Percentiles rank a stretch among this genome's conserved stretches.
phyloP scores from a whole-genome alignment of 1,284 basidiomycete genomes.

The Leccinum huronense region DNA sequence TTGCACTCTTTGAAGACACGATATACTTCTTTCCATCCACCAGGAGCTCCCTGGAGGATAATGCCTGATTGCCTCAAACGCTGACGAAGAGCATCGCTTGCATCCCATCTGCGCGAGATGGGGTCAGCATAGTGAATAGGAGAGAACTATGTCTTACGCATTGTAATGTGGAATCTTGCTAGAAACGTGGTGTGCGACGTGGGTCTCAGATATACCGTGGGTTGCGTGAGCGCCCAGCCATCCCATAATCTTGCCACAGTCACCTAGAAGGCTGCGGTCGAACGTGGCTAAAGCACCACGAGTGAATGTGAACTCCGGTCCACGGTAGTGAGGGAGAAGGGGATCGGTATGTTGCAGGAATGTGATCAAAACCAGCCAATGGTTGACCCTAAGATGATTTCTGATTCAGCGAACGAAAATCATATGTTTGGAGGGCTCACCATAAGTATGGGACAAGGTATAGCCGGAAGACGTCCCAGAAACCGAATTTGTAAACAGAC shows the following conservation, averaged over 20 bases:
- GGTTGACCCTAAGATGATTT: constrained; percentile 56
- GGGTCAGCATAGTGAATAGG: constrained; percentile 3
- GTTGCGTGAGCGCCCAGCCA: constrained; percentile 81
- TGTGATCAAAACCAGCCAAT: constrained; percentile 91
- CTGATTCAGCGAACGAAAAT: constrained; percentile 9
- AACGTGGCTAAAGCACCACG: constrained; percentile 94
- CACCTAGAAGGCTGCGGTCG: constrained; percentile 86
- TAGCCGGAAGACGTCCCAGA: constrained; percentile 74
- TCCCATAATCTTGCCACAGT: constrained; percentile 67
- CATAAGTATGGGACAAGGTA: constrained; percentile 93
- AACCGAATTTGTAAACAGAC: constrained; percentile 67
- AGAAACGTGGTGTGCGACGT: constrained; percentile 86
- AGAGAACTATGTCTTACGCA: constrained; percentile 45
- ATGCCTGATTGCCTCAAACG: constrained; percentile 68
- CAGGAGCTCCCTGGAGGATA: constrained; percentile 61
- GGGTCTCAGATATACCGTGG: constrained; percentile 91
- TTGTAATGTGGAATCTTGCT: constrained; percentile 95
- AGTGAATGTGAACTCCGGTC: constrained; percentile 88
- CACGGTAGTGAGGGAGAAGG: constrained; percentile 91
- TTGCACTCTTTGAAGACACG: constrained; percentile 76
- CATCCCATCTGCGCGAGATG: constrained; percentile 70
- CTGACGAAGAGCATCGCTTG: constrained; percentile 83
- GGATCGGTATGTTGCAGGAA: constrained; percentile 99
- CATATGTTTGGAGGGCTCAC: constrained; percentile 38
- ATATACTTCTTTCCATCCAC: constrained; percentile 77